Conservation (phyloP, 345 rosid species). For the Rubroshorea leprosula region DNA sequence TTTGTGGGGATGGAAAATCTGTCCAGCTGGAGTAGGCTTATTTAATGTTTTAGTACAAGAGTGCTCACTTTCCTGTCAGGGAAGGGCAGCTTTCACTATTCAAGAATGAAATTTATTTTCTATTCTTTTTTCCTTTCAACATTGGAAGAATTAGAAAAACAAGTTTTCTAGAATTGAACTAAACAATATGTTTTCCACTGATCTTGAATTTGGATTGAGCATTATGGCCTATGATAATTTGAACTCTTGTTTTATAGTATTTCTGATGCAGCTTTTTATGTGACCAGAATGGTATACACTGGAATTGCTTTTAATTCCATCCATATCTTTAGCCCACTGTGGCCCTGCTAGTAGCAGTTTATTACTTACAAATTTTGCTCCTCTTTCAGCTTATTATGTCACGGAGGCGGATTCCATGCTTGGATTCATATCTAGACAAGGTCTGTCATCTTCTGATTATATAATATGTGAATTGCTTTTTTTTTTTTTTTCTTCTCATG, state of each 20-base stretch:
- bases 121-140: background rate
- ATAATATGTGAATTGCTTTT: too few relatives aligned
- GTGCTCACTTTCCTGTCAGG: too few relatives aligned
- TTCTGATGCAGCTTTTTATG: conserved; percentile 1
- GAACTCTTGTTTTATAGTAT: background rate
- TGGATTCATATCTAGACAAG: conserved; percentile 98
- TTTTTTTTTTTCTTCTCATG: background rate
- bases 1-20: background rate
- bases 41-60: too few relatives aligned
- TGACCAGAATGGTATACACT: too few relatives aligned
- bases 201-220: background rate
- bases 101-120: background rate
- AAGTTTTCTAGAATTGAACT: background rate
- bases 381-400: conserved; percentile 78
- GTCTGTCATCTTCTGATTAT: conserved; percentile 28
- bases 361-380: conserved; percentile 5
- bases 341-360: background rate
- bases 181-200: background rate
- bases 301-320: background rate
- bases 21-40: background rate
- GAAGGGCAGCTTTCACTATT: background rate
- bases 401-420: conserved; percentile 86
- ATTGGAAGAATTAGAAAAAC: background rate
- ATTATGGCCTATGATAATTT: background rate
- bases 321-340: background rate